A percentile compares a stretch with the other conserved stretches of the same genome.
phyloP scores from a whole-genome alignment of 768 basidiomycete species.

The Leccinum rimulosum region DNA sequence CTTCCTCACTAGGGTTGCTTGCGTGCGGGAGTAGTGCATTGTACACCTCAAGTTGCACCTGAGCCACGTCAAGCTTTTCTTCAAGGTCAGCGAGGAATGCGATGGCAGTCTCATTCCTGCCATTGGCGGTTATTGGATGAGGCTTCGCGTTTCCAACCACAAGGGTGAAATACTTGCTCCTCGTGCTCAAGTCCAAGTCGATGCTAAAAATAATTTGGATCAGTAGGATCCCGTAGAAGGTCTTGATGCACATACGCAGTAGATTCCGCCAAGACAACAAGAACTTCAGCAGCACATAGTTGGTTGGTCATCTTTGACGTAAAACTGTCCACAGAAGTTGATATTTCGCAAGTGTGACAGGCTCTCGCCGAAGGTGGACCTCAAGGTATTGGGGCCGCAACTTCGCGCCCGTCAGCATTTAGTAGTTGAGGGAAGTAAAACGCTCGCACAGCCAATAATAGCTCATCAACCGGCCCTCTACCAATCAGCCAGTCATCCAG shows the following conservation, averaged over 20 bases:
- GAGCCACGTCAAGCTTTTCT: slow-evolving; percentile 95
- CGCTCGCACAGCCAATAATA: slow-evolving; percentile 71
- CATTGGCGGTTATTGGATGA: slow-evolving; percentile 74
- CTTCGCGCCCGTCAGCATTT: slow-evolving; percentile 37
- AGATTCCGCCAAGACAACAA: slow-evolving; percentile 80
- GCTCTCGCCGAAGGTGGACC: slow-evolving; percentile 79
- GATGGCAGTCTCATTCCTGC: slow-evolving; percentile 85
- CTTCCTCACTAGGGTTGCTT: slow-evolving; percentile 58
- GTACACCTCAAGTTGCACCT: slow-evolving; percentile 93
- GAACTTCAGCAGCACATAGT: slow-evolving; percentile 82
- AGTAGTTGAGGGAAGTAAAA: not conserved
- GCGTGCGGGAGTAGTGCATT: slow-evolving; percentile 61
- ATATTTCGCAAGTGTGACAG: slow-evolving; percentile 73
- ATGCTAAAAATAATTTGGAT: slow-evolving; percentile 44
- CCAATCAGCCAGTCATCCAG: slow-evolving; percentile 93
- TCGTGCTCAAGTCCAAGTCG: slow-evolving; percentile 62
- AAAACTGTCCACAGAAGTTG: slow-evolving; percentile 95
- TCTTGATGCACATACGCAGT: slow-evolving; percentile 54
- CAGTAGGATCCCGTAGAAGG: not conserved
- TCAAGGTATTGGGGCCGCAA: slow-evolving; percentile 88
- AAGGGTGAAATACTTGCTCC: slow-evolving; percentile 89
- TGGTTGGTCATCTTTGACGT: slow-evolving; percentile 87
- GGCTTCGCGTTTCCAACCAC: slow-evolving; percentile 97
- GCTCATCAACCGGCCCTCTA: slow-evolving; percentile 76
- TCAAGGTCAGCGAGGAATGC: slow-evolving; percentile 87